phyloP scores from a whole-genome alignment of 371 early-diverging fungal genomes.

The Mortierella sp. region DNA sequence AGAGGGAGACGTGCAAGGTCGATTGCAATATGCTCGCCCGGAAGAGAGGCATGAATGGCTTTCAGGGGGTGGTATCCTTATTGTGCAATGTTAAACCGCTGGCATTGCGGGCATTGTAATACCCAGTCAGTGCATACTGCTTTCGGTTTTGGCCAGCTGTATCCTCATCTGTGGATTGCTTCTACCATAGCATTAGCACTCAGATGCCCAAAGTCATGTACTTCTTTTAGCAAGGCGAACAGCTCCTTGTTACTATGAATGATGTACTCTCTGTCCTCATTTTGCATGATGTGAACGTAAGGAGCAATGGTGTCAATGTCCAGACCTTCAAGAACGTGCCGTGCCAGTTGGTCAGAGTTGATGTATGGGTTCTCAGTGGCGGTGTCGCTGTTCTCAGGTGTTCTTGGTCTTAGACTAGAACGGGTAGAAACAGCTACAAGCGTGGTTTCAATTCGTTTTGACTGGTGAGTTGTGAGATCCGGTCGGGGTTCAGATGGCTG shows the following conservation, averaged over 20 bases:
- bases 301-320: no score
- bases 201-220: slow-evolving; percentile 8
- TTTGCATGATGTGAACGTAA: neutral
- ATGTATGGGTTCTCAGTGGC: no score
- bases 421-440: no score
- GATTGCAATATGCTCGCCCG: slow-evolving; percentile 24
- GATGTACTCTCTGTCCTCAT: no score
- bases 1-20: slow-evolving; percentile 18
- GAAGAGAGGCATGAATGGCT: slow-evolving; percentile 21
- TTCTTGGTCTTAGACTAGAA: no score
- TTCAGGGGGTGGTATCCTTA: slow-evolving; percentile 35
- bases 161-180: neutral
- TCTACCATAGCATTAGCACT: slow-evolving; percentile 5
- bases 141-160: slow-evolving; percentile 2
- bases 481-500: no score
- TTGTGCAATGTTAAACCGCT: slow-evolving; percentile 11
- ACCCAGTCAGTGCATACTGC: slow-evolving; percentile 9
- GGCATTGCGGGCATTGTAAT: slow-evolving; percentile 8
- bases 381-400: no score
- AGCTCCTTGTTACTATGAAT: neutral
- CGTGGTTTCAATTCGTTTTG: neutral
- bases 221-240: neutral
- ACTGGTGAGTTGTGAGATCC: no score
- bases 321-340: no score
- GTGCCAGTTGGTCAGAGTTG: no score